These are phyloP conservation scores for Suhomyces tanzawaensis DNA, from an alignment of 805 yeast species.

Conservation along the genomic window DNA sequence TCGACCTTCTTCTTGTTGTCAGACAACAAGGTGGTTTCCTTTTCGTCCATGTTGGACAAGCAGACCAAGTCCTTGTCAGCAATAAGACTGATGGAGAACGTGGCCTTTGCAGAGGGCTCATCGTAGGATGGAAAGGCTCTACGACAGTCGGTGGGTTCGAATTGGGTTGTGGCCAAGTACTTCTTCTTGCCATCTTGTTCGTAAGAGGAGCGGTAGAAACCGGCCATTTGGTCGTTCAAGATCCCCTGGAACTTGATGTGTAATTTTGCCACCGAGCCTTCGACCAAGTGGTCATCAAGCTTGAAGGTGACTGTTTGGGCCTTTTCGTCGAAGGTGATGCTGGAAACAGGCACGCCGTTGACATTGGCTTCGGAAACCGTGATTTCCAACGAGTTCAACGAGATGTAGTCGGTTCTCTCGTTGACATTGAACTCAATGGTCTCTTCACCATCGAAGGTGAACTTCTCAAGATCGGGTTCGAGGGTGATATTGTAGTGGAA, in stretches of 20 bases:
- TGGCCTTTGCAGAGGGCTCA: slow-evolving; percentile 78
- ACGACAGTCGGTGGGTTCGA: slow-evolving; percentile 85
- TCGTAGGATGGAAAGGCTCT: slow-evolving; percentile 86
- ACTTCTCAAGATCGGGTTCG: slow-evolving; percentile 49
- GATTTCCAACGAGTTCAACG: slow-evolving; percentile 64
- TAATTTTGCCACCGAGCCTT: slow-evolving; percentile 43
- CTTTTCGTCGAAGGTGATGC: slow-evolving; percentile 33
- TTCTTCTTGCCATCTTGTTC: slow-evolving; percentile 60
- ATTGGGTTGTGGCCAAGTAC: slow-evolving; percentile 79
- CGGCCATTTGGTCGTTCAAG: slow-evolving; percentile 78
- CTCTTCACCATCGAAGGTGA: slow-evolving; percentile 57
- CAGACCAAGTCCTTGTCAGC: slow-evolving; percentile 55
- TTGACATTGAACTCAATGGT: slow-evolving; percentile 53
- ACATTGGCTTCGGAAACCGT: slow-evolving; percentile 51
- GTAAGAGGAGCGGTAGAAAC: slow-evolving; percentile 73
- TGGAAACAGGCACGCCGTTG: slow-evolving; percentile 23
- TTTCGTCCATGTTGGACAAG: slow-evolving; percentile 69
- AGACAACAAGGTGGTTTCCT: slow-evolving; percentile 40
- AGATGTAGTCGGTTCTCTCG: slow-evolving; percentile 44
- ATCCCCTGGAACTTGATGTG: slow-evolving; percentile 56
- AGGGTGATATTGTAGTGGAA: slow-evolving; percentile 38
- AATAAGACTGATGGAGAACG: slow-evolving; percentile 62
- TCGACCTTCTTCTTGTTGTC: slow-evolving; percentile 52
- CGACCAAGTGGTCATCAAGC: slow-evolving; percentile 31
- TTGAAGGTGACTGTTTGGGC: slow-evolving; percentile 40